These are phyloP conservation scores for Phyllosticta ampelicida DNA, from an alignment of 2,329 filamentous ascomycete genomes.

Conservation along the genomic window DNA sequence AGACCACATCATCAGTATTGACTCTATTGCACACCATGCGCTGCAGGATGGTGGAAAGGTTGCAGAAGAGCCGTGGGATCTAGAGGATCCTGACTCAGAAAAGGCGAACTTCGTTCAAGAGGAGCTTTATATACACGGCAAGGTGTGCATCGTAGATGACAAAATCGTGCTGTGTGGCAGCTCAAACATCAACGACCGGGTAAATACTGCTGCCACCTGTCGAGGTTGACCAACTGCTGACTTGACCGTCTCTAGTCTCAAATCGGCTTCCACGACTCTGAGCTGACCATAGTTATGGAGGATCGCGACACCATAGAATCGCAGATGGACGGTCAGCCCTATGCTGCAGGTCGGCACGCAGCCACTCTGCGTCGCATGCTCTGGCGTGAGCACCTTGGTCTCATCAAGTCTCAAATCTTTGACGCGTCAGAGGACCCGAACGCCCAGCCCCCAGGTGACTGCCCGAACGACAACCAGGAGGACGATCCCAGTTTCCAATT, in stretches of 20 bases:
- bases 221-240: slow-evolving; percentile 13
- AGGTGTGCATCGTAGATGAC: slow-evolving; percentile 83
- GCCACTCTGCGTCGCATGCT: slow-evolving; percentile 70
- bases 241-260: slow-evolving; percentile 43
- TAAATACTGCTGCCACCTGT: slow-evolving; percentile 17
- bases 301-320: slow-evolving; percentile 62
- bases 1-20: slow-evolving; percentile 42
- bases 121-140: slow-evolving; percentile 90
- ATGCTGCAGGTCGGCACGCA: slow-evolving; percentile 69
- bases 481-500: slow-evolving; percentile 45
- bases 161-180: slow-evolving; percentile 74
- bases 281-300: slow-evolving; percentile 82
- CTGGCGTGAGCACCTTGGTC: slow-evolving; percentile 83
- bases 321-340: slow-evolving; percentile 68
- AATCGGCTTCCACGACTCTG: slow-evolving; percentile 79
- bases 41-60: slow-evolving; percentile 60
- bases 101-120: slow-evolving; percentile 88
- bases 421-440: slow-evolving; percentile 60
- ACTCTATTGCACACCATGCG: slow-evolving; percentile 64
- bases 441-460: slow-evolving; percentile 61
- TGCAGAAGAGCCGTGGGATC: slow-evolving; percentile 66
- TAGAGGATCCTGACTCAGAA: slow-evolving; percentile 58
- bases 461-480: slow-evolving; percentile 62
- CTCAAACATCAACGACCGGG: slow-evolving; percentile 83
- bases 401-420: slow-evolving; percentile 61